Evolutionary conservation across 2,329 filamentous ascomycete species (phyloP), one percentile per base, ranked within the genome.

Genomic region (Colletotrichum tamarilloi): DNA sequence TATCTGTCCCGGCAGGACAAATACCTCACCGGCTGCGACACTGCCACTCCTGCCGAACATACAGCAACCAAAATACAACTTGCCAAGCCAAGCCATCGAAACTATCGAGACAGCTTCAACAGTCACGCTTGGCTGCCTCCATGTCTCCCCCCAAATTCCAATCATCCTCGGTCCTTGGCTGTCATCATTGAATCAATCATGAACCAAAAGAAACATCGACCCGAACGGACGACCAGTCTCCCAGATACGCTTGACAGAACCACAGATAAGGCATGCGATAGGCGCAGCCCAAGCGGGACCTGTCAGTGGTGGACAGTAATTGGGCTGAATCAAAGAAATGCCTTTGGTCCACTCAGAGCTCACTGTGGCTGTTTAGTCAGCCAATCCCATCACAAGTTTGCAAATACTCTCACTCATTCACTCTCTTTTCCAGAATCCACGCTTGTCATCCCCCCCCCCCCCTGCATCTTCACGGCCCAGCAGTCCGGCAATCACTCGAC

Each of bases 271-370:
- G 60, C 14, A 46, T 42, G 22, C 60, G 53, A 49, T 62, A 58
- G 70, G 60, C 55, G 55, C 30, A 60, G 24, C 35, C 63, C 35
- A 32, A 67, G 24, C 62, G 46, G 68, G 52, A 59, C 56, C 38
- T 68, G 63, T 67, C 46, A 74, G 65, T 73, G 59, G 74, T 67
- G 72, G 49, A 68, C 42, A 68, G 64, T 75, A 75, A 75, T 72
- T 72, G 74, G 62, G 66, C 67, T 75, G 64, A 74, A 74, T 76
- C 73, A 75, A 75, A 57, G 66, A 76, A 72, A 72, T 72, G 42
- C 59, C 53, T 71, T 28, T 26, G 65, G 32, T 38, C 77, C 71
- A 80, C 70, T 68, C 72, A 42, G 67, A 35, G 42, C 32, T 28
- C 67, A 53, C 14, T 72, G 69, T 72, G 69, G 69, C 69, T 72